Base-by-base conservation (phyloP, 352 stramenopile species). In the Phytopythium sindhum region DNA sequence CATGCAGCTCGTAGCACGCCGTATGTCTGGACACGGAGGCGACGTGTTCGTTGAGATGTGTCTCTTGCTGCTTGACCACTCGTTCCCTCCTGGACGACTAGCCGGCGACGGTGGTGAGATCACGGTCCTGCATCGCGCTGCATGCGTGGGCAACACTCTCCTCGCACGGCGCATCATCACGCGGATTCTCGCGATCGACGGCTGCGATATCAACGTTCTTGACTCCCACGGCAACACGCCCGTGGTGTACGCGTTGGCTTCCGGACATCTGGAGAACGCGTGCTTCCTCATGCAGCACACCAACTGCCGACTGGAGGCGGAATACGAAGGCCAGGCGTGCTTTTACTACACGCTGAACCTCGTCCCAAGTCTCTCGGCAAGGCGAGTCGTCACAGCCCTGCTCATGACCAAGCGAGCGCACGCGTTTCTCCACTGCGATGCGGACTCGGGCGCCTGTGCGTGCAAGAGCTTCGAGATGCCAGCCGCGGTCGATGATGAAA, bases 301-400 rank as follows among this genome's bases (percentile, higher is more conserved):
- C 11, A 55, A 44, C 11, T 63, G 61, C 57, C 69, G 80, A 54
- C 41, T 87, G 2, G 74, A 90, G 60, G 70, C 73, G 12, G 77
- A 88, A 57, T 92, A 79, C 53, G 83, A 92, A 75, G 83, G 83
- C 4, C 83, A 90, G 39, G 64, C 69, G 0, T 61, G 64, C 14
- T 85, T 89, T 33, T 90, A 90, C 72, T 89, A 90, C 53, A 48
- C 64, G 10, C 71, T 87, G 42, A 71, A 90, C 26, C 58, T 92
- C 14, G 35, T 83, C 14, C 79, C 80, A 23, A 84, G 69, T n/a
- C 82, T 79, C n/a, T 10, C 67, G 1, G 80, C 63, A 70, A 75
- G 83, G 0, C 63, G n/a, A 29, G 55, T 90, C 23, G 19, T 88
- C 1, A 68, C 71, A 52, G 56, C 65, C 37, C 2, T 88, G 17